Evolutionary conservation across 2,329 filamentous ascomycete species (phyloP), one percentile per base, ranked within the genome.

Genomic region (Xylariaceae sp.): DNA sequence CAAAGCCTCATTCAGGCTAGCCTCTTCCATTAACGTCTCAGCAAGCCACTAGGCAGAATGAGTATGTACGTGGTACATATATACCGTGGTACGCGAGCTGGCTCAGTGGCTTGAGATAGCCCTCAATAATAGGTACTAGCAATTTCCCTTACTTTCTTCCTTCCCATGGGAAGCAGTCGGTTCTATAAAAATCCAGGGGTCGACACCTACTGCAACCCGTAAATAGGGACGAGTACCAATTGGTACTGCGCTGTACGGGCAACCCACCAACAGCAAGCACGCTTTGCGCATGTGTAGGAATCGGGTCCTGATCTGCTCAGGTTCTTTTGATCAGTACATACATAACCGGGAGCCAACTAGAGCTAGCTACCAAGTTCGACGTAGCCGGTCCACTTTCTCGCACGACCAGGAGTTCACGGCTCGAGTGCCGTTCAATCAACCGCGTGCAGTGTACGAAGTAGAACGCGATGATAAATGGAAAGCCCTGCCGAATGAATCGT

Each of bases 1-100:
- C 51, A 45, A 26, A 11, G 36, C 45, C 50, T 46, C 16, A 49
- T 60, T 50, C 13, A 36, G 55, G 20, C 55, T 60, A 60, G 58
- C 26, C 47, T 45, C 41, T 41, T n/a, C 24, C 29, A 35, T 36
- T 23, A 29, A 18, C 26, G 36, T 27, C 50, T 43, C n/a, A 41
- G 39, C 53, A 36, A 40, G 37, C 46, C 33, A 40, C 36, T 48
- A 32, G n/a, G 48, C 40, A 30, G 32, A 10, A 16, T 40, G 29
- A 7, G 11, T 33, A 13, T 3, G 30, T 13, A 33, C 30, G 11
- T 33, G 30, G 24, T 26, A 40, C 16, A 21, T 33, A 24, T 21
- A 32, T 30, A 23, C 16, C 15, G 27, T 49, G 42, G 20, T 30
- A 48, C 36, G 29, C 43, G 29, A 47, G 35, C 42, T 43, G 32